These are phyloP conservation scores for Populus alba DNA, from an alignment of 345 rosid genomes.

Conservation along the genomic window DNA sequence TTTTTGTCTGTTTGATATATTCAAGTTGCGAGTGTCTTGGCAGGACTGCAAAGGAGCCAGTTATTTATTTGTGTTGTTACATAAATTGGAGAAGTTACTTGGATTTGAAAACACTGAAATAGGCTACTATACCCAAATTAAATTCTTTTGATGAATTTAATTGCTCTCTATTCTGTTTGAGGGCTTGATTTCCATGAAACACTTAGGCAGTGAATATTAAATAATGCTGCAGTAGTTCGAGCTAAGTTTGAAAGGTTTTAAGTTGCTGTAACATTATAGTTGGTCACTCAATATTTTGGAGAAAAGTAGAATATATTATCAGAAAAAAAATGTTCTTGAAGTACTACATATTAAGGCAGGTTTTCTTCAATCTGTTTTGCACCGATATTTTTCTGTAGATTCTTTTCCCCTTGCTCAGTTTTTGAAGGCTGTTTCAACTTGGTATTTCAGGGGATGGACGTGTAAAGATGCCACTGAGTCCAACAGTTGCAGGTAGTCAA, in stretches of 20 bases:
- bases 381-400: not conserved
- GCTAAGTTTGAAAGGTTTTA: not conserved
- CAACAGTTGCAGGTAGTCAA: conserved; percentile 57
- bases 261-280: not conserved
- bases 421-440: conserved; percentile 10
- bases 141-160: not conserved
- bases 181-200: not conserved
- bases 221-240: not conserved
- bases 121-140: not conserved
- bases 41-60: not conserved
- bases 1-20: not conserved
- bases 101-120: not conserved
- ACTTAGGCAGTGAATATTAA: not conserved
- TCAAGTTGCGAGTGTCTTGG: not conserved
- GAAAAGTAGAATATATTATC: too few species aligned
- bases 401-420: conserved; percentile 7
- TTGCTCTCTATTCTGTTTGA: not conserved
- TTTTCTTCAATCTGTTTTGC: not conserved
- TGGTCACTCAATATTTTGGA: not conserved
- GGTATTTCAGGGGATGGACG: conserved; percentile 70
- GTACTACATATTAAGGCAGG: too few species aligned
- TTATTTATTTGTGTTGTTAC: not conserved
- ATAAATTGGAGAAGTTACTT: not conserved
- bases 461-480: conserved; percentile 89
- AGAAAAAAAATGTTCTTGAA: too few species aligned